These are phyloP conservation scores for Pluteus cervinus DNA, from an alignment of 768 basidiomycete species.

Conservation along the genomic window DNA sequence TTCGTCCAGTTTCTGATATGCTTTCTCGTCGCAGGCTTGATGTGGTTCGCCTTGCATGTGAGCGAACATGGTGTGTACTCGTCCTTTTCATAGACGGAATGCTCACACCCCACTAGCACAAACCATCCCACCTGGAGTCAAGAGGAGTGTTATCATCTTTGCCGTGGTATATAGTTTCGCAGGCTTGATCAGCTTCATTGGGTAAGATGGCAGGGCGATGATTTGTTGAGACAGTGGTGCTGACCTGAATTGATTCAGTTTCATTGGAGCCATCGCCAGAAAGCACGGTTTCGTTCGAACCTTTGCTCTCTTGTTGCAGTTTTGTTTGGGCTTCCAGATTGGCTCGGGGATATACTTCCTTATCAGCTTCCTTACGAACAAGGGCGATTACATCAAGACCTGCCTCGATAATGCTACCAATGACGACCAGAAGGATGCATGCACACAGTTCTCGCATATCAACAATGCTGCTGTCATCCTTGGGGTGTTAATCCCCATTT, in stretches of 20 bases:
- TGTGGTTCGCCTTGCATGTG: conserved; percentile 23
- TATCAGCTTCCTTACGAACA: conserved; percentile 24
- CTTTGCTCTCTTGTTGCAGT: conserved; percentile 25
- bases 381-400: conserved; percentile 17
- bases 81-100: conserved; percentile 1
- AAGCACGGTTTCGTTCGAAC: conserved; percentile 28
- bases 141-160: conserved; percentile 23
- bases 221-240: conserved; percentile 3
- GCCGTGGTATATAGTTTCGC: conserved; percentile 25
- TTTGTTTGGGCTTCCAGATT: conserved; percentile 23
- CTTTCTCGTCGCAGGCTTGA: conserved; percentile 22
- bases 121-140: conserved; percentile 17
- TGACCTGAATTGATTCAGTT: conserved; percentile 15
- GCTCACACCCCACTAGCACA: neutral
- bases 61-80: conserved; percentile 15
- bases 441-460: conserved; percentile 21
- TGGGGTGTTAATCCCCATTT: conserved; percentile 26
- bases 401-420: conserved; percentile 23
- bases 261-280: conserved; percentile 32
- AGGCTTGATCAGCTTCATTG: conserved; percentile 27
- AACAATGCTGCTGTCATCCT: conserved; percentile 23
- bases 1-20: conserved; percentile 32
- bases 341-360: conserved; percentile 24
- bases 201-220: conserved; percentile 16
- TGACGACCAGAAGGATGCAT: conserved; percentile 19